Percentiles rank a stretch among this genome's conserved stretches.
Evolutionary conservation across 1,284 basidiomycete genomes (phyloP).

Genomic region (Ustilago loliicola): DNA sequence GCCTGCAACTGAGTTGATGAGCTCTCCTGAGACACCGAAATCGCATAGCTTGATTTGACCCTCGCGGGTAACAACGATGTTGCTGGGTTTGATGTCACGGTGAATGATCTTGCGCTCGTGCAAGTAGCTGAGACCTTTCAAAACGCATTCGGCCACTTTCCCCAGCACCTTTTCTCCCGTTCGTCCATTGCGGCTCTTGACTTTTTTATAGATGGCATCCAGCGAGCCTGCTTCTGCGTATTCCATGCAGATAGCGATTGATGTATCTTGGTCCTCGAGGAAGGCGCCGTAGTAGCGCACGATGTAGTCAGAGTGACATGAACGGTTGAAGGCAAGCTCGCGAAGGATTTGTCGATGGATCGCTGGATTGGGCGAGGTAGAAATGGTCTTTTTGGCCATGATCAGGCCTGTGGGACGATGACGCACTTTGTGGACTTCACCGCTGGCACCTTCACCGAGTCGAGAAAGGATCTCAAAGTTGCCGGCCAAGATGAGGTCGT

Average conservation of each 20-base stretch:
- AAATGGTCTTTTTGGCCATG: conserved; percentile 96
- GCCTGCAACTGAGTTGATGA: conserved; percentile 88
- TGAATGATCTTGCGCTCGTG: conserved; percentile 93
- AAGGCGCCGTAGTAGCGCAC: conserved; percentile 94
- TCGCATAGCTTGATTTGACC: conserved; percentile 93
- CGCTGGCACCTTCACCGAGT: conserved; percentile 94
- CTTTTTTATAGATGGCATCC: conserved; percentile 86
- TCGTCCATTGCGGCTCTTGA: conserved; percentile 81
- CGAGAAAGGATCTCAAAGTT: conserved; percentile 80
- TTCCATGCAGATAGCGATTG: conserved; percentile 97
- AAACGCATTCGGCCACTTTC: conserved; percentile 89
- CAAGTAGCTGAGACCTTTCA: conserved; percentile 91
- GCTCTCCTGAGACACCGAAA: conserved; percentile 95
- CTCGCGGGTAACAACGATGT: conserved; percentile 86
- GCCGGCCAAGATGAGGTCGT: conserved; percentile 69
- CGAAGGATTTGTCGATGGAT: conserved; percentile 87
- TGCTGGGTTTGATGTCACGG: conserved; percentile 97
- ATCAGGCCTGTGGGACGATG: conserved; percentile 82
- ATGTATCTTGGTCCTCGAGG: conserved; percentile 89
- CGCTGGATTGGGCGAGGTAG: conserved; percentile 90
- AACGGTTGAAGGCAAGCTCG: conserved; percentile 89
- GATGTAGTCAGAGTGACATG: conserved; percentile 88
- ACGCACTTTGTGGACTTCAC: conserved; percentile 90
- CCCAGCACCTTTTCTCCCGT: conserved; percentile 93
- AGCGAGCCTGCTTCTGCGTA: conserved; percentile 85